Evolutionary conservation across 176 grass and related monocot genomes (phyloP).

Genomic region (Raddia distichophylla): DNA sequence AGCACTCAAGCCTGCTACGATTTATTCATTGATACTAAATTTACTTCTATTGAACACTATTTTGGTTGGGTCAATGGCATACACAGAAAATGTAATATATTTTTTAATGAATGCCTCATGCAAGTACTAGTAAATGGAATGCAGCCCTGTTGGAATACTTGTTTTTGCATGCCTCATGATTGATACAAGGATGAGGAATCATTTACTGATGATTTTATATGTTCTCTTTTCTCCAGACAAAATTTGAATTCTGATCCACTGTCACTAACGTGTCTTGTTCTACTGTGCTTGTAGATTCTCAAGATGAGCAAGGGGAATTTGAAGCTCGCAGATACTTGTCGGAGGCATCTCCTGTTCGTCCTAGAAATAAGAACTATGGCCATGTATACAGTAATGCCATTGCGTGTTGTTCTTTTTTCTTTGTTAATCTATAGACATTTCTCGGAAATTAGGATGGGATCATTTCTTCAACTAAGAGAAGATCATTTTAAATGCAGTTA

Average conservation of each 20-base stretch:
- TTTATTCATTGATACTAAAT: not conserved
- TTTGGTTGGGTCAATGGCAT: not conserved
- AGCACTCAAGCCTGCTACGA: not conserved
- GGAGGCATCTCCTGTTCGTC: not conserved
- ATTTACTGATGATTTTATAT: not conserved
- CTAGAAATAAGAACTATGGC: constrained; percentile 29
- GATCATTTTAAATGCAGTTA: constrained; percentile 41
- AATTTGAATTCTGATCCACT: not conserved
- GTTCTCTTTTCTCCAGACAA: not conserved
- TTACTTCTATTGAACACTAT: not conserved
- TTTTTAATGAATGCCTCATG: not conserved
- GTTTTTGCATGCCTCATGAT: not conserved
- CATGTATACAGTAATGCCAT: constrained; percentile 13
- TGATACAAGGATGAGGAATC: not conserved
- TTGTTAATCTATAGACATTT: not conserved
- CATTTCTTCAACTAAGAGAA: not conserved
- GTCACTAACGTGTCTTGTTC: not conserved
- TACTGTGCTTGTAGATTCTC: not conserved
- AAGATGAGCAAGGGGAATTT: not conserved
- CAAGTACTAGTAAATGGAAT: not conserved
- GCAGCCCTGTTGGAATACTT: not conserved
- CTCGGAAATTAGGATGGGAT: not conserved
- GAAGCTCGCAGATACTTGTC: not conserved
- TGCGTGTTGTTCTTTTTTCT: not conserved
- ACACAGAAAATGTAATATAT: not conserved